Evolutionary conservation across 1,284 basidiomycete species (phyloP).

Genomic region (Rhodotorula sp.): DNA sequence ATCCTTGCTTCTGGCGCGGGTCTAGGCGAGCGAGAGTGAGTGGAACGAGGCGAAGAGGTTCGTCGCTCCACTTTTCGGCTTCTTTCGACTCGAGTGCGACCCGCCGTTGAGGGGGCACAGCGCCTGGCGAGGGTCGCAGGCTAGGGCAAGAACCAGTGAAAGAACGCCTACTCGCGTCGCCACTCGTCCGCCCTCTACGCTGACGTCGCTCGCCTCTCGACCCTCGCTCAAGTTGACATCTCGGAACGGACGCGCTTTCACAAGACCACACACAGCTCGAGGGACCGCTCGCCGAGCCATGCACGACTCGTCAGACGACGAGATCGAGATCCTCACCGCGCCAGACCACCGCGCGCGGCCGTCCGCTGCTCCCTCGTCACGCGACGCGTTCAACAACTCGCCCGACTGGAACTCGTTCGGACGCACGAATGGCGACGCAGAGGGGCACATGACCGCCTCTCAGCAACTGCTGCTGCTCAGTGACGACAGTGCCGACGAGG

Average conservation of each 20-base stretch:
- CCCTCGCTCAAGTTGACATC: not conserved
- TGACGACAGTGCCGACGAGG: constrained; percentile 22
- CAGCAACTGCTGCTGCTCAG: constrained; percentile 20
- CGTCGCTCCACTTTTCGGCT: not conserved
- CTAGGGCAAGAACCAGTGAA: too few relatives aligned
- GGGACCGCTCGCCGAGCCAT: not conserved
- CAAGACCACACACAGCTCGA: not conserved
- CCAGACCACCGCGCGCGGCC: not conserved
- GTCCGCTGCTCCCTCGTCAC: not conserved
- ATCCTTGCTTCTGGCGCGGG: not conserved
- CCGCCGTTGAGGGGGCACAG: too few relatives aligned
- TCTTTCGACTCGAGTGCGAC: too few relatives aligned
- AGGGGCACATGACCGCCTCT: too few relatives aligned
- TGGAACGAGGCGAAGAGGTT: not conserved
- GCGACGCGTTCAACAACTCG: not conserved
- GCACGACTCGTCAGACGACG: constrained; percentile 6
- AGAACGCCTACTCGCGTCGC: too few relatives aligned
- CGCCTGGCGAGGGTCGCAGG: too few relatives aligned
- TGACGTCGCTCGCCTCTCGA: not conserved
- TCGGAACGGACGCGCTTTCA: not conserved
- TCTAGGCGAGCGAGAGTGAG: not conserved
- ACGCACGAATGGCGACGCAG: too few relatives aligned
- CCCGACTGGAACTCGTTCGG: not conserved
- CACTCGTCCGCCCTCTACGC: too few relatives aligned
- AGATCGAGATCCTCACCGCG: constrained; percentile 7